Evolutionary conservation across 148 eudicot species (phyloP).

Genomic region (Pharnaceum exiguum): DNA sequence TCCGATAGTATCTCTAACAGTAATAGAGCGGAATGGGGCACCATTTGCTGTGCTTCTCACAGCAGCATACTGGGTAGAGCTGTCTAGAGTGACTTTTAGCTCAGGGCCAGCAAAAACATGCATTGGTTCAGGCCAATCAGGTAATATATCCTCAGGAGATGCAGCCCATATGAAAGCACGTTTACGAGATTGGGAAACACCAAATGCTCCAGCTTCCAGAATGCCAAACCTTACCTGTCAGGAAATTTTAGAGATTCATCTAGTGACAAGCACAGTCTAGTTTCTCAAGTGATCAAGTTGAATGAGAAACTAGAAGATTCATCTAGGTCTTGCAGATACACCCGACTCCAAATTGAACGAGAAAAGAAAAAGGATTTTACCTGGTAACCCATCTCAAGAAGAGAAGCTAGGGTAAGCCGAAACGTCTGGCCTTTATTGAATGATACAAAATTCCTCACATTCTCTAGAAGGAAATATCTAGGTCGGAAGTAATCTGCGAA

Average conservation of each 20-base stretch:
- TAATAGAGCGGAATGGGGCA: constrained; percentile 88
- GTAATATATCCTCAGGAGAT: constrained; percentile 78
- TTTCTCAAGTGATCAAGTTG: not conserved
- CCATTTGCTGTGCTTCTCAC: constrained; percentile 80
- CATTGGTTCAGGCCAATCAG: constrained; percentile 99
- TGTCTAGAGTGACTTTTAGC: constrained; percentile 49
- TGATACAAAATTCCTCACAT: constrained; percentile 79
- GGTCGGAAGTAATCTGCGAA: constrained; percentile 83
- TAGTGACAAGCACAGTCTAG: not conserved
- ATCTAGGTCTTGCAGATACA: not conserved
- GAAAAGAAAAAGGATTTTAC: constrained; percentile 20
- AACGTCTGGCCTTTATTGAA: constrained; percentile 90
- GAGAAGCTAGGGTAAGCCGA: constrained; percentile 66
- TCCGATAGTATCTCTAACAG: constrained; percentile 96
- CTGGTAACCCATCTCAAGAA: constrained; percentile 93
- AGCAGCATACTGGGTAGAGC: constrained; percentile 65
- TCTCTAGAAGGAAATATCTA: constrained; percentile 71
- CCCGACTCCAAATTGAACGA: not conserved
- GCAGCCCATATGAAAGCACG: constrained; percentile 99
- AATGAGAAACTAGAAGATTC: too few species aligned
- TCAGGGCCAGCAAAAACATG: constrained; percentile 93
- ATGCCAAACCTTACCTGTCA: constrained; percentile 92
- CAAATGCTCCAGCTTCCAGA: constrained; percentile 94
- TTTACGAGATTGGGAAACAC: constrained; percentile 91
- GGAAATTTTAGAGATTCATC: not conserved